Conservation (phyloP, 78 protist genomes). For the Protostelium mycophagum region DNA sequence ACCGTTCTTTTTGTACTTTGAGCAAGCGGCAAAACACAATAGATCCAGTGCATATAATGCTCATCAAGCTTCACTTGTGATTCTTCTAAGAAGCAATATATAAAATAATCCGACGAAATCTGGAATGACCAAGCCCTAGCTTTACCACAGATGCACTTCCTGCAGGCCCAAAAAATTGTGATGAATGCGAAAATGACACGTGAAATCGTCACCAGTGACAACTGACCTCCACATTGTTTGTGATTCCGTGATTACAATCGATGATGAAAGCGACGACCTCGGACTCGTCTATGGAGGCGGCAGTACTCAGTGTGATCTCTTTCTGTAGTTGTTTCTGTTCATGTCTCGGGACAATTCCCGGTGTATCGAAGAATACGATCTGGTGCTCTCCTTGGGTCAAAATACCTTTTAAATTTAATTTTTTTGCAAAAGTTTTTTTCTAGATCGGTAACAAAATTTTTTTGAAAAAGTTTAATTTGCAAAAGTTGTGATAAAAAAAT, state of each 20-base stretch:
- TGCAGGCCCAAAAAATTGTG: too few relatives aligned
- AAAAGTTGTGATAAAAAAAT: neutral
- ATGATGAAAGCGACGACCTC: conserved; percentile 35
- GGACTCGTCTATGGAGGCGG: conserved; percentile 29
- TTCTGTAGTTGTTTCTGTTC: conserved; percentile 10
- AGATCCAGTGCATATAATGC: too few relatives aligned
- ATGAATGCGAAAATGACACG: conserved; percentile 5
- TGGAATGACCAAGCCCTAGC: too few relatives aligned
- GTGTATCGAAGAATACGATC: conserved; percentile 54
- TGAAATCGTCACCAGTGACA: neutral
- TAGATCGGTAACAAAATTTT: too few relatives aligned
- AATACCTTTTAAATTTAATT: neutral
- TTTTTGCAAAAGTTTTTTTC: too few relatives aligned
- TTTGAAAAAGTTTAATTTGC: too few relatives aligned
- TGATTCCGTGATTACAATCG: conserved; percentile 5
- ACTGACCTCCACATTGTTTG: neutral
- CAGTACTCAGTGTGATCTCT: conserved; percentile 33
- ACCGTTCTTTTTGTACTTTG: too few relatives aligned
- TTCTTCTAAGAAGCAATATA: too few relatives aligned
- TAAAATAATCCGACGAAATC: too few relatives aligned
- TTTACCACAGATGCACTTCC: too few relatives aligned
- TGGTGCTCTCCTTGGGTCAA: conserved; percentile 32
- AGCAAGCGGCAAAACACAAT: too few relatives aligned
- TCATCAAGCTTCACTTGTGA: too few relatives aligned
- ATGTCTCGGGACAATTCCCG: conserved; percentile 52